Evolutionary conservation across 352 stramenopile species (phyloP).

Genomic region (Globisporangium perplexum): DNA sequence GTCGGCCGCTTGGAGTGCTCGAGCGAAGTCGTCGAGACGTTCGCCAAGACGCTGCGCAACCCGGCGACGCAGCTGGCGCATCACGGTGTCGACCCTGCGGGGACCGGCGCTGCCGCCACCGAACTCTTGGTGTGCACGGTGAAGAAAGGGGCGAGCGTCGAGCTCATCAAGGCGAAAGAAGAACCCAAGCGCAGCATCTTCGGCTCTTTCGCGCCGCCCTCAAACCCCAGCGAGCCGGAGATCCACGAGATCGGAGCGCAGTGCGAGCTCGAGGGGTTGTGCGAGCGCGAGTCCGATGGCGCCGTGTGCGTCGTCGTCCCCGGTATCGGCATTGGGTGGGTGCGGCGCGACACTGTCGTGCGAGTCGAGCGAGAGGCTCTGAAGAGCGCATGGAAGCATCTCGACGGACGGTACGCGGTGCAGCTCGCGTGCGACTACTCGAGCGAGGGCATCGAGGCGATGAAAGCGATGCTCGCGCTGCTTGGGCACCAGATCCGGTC

Average conservation of each 20-base stretch:
- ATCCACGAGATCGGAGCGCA: background rate
- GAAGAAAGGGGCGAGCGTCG: background rate
- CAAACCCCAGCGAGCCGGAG: background rate
- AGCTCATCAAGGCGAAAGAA: background rate
- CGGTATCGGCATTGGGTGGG: constrained; percentile 1
- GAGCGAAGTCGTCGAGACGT: background rate
- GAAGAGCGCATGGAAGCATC: background rate
- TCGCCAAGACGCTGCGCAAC: constrained; percentile 2
- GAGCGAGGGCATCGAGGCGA: background rate
- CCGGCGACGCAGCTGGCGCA: background rate
- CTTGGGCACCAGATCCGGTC: background rate
- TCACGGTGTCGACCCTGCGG: background rate
- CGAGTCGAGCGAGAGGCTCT: constrained; percentile 4
- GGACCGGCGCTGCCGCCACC: too few species aligned
- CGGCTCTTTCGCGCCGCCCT: background rate
- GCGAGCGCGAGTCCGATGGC: constrained; percentile 1
- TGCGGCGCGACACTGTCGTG: background rate
- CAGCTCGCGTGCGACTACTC: background rate
- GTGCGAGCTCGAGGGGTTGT: constrained; percentile 16
- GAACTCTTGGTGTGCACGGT: constrained; percentile 1
- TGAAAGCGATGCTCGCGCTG: background rate
- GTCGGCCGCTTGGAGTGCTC: background rate
- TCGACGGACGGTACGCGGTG: background rate
- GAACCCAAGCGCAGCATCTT: background rate
- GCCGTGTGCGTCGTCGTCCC: constrained; percentile 4